phyloP scores from a whole-genome alignment of 1,284 basidiomycete species.

The Marasmius fiardii region DNA sequence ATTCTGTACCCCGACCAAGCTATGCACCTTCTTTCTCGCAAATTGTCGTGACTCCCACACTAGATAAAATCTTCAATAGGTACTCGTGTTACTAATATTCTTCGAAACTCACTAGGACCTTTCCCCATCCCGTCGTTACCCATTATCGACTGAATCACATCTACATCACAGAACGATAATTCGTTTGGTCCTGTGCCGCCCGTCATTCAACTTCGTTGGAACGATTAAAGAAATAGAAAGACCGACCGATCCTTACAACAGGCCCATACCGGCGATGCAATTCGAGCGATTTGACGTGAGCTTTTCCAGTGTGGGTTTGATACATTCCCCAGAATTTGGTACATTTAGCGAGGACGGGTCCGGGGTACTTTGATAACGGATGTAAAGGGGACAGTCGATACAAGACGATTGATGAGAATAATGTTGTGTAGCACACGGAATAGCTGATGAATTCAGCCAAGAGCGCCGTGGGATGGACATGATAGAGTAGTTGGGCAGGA shows the following conservation, averaged over 20 bases:
- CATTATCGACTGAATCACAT: neutral
- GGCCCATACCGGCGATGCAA: neutral
- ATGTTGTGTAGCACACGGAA: neutral
- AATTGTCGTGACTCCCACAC: neutral
- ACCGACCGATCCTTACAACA: neutral
- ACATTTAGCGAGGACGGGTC: conserved; percentile 2
- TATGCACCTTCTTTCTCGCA: neutral
- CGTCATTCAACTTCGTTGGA: neutral
- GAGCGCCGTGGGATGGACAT: too few relatives aligned
- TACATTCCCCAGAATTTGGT: conserved; percentile 7
- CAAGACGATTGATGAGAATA: neutral
- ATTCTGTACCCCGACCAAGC: neutral
- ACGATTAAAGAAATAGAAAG: neutral
- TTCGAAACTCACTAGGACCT: neutral
- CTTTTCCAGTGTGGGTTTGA: conserved; percentile 1
- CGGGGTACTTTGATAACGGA: conserved; percentile 8
- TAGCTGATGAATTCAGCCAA: neutral
- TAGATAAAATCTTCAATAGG: too few relatives aligned
- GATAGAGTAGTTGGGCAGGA: too few relatives aligned
- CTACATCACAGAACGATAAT: neutral
- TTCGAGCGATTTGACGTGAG: neutral
- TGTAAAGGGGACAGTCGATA: conserved; percentile 10
- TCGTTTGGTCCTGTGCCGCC: neutral
- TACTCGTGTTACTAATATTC: too few relatives aligned
- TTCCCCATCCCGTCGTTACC: neutral